Conservation (phyloP, 1,284 basidiomycete genomes). For the Ustilago tritici region DNA sequence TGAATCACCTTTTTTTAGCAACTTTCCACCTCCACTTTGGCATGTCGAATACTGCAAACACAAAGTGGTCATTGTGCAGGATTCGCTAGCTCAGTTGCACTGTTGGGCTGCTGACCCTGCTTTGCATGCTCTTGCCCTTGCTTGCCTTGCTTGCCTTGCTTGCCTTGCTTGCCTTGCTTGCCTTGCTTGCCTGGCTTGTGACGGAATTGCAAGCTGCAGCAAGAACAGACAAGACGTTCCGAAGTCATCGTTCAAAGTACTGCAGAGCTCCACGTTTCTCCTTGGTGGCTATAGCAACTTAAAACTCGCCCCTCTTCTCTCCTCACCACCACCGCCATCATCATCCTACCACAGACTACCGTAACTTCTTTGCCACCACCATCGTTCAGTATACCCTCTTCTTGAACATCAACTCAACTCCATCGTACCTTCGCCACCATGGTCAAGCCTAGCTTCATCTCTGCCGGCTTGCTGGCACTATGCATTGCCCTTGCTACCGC, state of each 20-base stretch:
- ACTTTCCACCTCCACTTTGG: constrained; percentile 19
- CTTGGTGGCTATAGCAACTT: not conserved
- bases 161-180: not conserved
- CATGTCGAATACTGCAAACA: not conserved
- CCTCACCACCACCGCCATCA: constrained; percentile 15
- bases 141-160: not conserved
- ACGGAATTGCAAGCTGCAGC: constrained; percentile 12
- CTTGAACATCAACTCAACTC: not conserved
- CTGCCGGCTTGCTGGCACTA: constrained; percentile 57
- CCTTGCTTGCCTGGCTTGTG: constrained; percentile 11
- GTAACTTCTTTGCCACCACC: not conserved
- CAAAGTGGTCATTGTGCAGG: not conserved
- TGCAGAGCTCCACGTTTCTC: not conserved
- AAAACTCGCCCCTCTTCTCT: not conserved
- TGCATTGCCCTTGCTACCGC: constrained; percentile 57
- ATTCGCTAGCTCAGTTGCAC: not conserved
- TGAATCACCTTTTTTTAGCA: constrained; percentile 11
- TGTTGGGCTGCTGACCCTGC: constrained; percentile 11
- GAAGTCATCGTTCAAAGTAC: constrained; percentile 1
- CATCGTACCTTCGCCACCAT: constrained; percentile 24
- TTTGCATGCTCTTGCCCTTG: not conserved
- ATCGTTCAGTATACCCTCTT: not conserved
- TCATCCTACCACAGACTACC: too few relatives aligned
- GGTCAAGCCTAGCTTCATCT: constrained; percentile 62
- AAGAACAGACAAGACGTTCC: constrained; percentile 9